Conservation (phyloP, 2,329 filamentous ascomycete species). For the Claviceps sorghi region DNA sequence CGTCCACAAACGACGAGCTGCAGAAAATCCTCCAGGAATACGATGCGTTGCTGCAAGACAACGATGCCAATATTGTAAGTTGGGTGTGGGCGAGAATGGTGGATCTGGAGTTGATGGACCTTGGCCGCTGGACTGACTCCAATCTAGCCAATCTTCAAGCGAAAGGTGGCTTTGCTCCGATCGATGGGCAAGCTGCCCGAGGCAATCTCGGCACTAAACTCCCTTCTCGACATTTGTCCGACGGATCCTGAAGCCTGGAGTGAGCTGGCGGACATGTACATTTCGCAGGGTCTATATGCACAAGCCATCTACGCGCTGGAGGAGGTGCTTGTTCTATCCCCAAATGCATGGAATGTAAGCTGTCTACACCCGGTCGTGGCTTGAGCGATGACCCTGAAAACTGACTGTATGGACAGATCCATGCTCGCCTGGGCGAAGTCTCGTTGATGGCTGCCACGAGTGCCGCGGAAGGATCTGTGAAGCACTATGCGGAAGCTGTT, state of each 20-base stretch:
- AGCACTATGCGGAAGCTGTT: slow-evolving; percentile 55
- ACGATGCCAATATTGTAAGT: slow-evolving; percentile 66
- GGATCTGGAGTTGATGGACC: no score
- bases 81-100: background rate
- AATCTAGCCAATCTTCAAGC: slow-evolving; percentile 66
- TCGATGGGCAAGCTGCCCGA: slow-evolving; percentile 57
- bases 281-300: slow-evolving; percentile 59
- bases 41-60: slow-evolving; percentile 55
- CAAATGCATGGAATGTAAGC: slow-evolving; percentile 90
- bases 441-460: slow-evolving; percentile 53
- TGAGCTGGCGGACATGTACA: slow-evolving; percentile 78
- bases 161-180: slow-evolving; percentile 64
- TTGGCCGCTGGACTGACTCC: slow-evolving; percentile 10
- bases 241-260: slow-evolving; percentile 91
- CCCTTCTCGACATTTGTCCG: slow-evolving; percentile 67
- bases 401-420: slow-evolving; percentile 43
- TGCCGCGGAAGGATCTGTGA: slow-evolving; percentile 26
- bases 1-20: slow-evolving; percentile 49
- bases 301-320: slow-evolving; percentile 83
- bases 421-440: slow-evolving; percentile 75
- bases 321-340: slow-evolving; percentile 72
- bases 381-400: background rate
- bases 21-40: slow-evolving; percentile 63
- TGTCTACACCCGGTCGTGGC: background rate
- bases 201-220: slow-evolving; percentile 58